Evolutionary conservation across 192 early-diverging fungal species (phyloP).

Genomic region (Linnemannia exigua): DNA sequence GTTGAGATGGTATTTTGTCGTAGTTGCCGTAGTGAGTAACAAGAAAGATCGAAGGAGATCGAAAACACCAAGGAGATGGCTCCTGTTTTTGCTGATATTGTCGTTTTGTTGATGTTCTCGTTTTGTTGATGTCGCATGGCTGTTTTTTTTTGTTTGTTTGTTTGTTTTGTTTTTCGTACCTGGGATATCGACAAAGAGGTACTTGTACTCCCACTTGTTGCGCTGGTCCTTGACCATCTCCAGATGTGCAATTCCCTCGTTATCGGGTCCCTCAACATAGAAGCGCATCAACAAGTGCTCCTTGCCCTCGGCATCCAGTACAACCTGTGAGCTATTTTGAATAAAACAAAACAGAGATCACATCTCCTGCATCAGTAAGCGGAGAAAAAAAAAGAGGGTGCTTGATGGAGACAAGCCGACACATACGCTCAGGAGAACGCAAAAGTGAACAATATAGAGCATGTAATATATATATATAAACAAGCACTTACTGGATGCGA

Average conservation of each 20-base stretch:
- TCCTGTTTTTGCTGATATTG: no score
- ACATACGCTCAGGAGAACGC: not conserved
- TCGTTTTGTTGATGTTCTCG: no score
- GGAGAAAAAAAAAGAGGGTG: not conserved
- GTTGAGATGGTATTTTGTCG: no score
- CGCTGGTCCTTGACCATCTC: conserved; percentile 66
- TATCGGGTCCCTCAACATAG: conserved; percentile 66
- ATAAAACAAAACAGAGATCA: not conserved
- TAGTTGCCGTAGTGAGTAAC: no score
- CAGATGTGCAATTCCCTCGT: conserved; percentile 61
- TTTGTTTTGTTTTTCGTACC: conserved; percentile 27
- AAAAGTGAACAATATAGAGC: not conserved
- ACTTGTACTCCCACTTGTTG: conserved; percentile 66
- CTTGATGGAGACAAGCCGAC: no score
- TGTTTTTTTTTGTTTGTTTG: not conserved
- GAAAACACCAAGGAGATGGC: no score
- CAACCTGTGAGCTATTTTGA: conserved; percentile 58
- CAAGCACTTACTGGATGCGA: conserved; percentile 42
- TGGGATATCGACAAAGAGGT: conserved; percentile 68
- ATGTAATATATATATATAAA: not conserved
- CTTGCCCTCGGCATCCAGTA: conserved; percentile 59
- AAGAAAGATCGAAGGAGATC: no score
- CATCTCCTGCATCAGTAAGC: not conserved
- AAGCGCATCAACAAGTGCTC: conserved; percentile 67
- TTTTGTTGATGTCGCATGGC: no score